Percentiles rank a stretch among this genome's conserved stretches.
These are phyloP conservation scores for Leccinum pachyderme DNA, from an alignment of 1,284 basidiomycete species.

Conservation along the genomic window DNA sequence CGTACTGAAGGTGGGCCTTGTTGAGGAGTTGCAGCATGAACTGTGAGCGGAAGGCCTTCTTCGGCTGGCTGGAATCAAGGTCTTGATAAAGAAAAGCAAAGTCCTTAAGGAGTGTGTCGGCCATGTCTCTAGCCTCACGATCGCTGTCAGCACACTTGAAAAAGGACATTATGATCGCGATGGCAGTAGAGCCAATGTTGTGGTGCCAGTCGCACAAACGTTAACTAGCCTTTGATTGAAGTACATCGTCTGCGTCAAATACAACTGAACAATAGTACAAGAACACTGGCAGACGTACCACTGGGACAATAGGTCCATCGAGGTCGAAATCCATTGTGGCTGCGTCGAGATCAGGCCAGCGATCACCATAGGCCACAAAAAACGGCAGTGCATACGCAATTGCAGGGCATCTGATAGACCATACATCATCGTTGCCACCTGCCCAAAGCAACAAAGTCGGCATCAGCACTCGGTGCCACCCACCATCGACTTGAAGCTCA, in stretches of 20 bases:
- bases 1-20: neutral
- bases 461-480: neutral
- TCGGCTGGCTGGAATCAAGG: neutral
- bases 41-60: neutral
- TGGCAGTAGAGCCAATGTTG: neutral
- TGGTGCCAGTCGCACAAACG: neutral
- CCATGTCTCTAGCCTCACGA: neutral
- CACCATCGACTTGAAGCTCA: neutral
- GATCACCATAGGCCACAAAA: neutral
- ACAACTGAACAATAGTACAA: neutral
- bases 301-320: neutral
- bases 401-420: neutral
- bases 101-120: neutral
- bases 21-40: neutral
- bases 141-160: neutral
- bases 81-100: neutral
- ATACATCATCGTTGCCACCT: slow-evolving; percentile 3
- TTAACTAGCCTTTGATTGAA: neutral
- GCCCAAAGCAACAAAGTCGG: slow-evolving; percentile 1
- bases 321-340: neutral
- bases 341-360: neutral
- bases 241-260: neutral
- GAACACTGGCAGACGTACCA: neutral
- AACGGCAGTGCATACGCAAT: neutral
- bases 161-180: neutral